Percentiles rank a stretch among this genome's conserved stretches.
Evolutionary conservation across 73 alveolate genomes (phyloP).

Genomic region (Paramecium biaurelia): DNA sequence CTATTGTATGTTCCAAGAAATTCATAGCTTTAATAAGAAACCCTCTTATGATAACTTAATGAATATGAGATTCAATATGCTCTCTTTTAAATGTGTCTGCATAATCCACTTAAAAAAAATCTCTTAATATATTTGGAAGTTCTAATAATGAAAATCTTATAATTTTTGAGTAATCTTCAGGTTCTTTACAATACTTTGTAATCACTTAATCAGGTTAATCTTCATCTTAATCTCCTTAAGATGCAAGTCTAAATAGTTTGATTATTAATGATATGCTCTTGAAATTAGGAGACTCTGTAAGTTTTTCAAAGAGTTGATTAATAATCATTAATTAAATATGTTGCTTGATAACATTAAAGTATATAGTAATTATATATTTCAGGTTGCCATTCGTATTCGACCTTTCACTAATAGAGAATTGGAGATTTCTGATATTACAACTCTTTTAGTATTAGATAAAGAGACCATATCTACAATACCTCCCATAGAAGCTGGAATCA

Average conservation of each 20-base stretch:
- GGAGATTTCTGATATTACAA: not conserved
- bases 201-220: not conserved
- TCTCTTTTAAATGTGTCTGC: not conserved
- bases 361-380: not conserved
- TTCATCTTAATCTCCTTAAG: conserved; percentile 16
- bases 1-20: not conserved
- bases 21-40: not conserved
- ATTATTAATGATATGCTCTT: not conserved
- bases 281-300: conserved; percentile 9
- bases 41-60: conserved; percentile 6
- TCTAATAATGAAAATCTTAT: not conserved
- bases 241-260: not conserved
- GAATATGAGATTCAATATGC: not conserved
- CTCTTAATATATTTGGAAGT: not conserved
- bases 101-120: not conserved
- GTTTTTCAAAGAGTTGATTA: not conserved
- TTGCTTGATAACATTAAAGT: conserved; percentile 47
- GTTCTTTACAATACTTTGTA: not conserved
- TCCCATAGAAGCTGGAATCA: not conserved
- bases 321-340: conserved; percentile 43
- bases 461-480: not conserved
- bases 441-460: not conserved
- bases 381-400: conserved; percentile 10
- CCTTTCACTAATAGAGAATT: not conserved
- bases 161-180: not conserved